phyloP scores from a whole-genome alignment of 306 rosid species.

The Vigna mungo region DNA sequence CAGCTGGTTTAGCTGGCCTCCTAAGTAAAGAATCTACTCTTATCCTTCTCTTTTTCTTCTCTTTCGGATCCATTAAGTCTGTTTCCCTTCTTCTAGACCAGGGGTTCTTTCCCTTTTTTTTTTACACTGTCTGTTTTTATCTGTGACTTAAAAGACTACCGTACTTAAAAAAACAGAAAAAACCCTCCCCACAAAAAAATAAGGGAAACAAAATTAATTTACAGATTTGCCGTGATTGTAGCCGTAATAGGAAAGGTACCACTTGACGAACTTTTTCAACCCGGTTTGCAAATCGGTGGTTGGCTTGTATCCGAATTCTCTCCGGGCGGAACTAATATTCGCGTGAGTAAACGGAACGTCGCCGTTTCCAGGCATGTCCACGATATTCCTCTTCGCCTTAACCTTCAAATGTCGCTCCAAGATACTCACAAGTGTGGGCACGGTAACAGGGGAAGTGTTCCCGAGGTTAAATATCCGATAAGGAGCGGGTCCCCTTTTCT shows the following conservation, averaged over 20 bases:
- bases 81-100: conserved; percentile 38
- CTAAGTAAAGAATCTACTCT: conserved; percentile 55
- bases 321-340: conserved; percentile 70
- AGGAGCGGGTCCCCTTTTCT: conserved; percentile 69
- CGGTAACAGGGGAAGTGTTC: conserved; percentile 87
- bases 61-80: neutral
- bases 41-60: too few species aligned
- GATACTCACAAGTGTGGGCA: conserved; percentile 75
- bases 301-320: conserved; percentile 81
- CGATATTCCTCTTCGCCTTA: conserved; percentile 77
- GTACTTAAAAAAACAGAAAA: neutral
- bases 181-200: neutral
- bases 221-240: conserved; percentile 69
- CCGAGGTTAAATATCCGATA: conserved; percentile 85
- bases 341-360: conserved; percentile 96
- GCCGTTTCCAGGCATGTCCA: conserved; percentile 97
- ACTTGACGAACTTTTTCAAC: conserved; percentile 85
- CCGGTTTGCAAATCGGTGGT: conserved; percentile 92
- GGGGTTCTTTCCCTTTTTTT: conserved; percentile 33
- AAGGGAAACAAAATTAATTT: conserved; percentile 48
- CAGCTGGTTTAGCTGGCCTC: conserved; percentile 47
- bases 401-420: conserved; percentile 77
- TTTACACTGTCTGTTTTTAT: conserved; percentile 9
- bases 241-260: conserved; percentile 89
- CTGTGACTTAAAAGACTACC: conserved; percentile 41